Evolutionary conservation across 2,329 filamentous ascomycete genomes (phyloP).

Genomic region (Thelonectria blattea): DNA sequence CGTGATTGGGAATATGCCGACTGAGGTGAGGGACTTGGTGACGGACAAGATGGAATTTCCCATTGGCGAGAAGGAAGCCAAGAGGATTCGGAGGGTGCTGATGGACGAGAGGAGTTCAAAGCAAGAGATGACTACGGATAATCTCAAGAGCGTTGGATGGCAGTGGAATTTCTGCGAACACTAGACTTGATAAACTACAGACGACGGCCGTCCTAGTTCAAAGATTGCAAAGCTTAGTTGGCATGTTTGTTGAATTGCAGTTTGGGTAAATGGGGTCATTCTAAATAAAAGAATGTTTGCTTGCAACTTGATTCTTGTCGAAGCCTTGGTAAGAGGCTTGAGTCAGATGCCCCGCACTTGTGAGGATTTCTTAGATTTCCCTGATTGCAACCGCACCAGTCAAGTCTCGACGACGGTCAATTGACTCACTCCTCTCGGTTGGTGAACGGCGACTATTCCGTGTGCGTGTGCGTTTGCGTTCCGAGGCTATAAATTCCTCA

Average conservation of each 20-base stretch:
- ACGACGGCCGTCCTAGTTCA: no score
- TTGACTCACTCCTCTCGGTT: not conserved
- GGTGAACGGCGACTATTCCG: not conserved
- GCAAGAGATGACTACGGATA: slow-evolving; percentile 6
- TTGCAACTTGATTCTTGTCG: not conserved
- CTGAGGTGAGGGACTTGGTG: slow-evolving; percentile 32
- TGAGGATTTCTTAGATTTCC: not conserved
- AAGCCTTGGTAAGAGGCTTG: not conserved
- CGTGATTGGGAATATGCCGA: slow-evolving; percentile 23
- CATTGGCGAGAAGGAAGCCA: slow-evolving; percentile 31
- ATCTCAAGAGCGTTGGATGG: slow-evolving; percentile 14
- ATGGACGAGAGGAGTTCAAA: slow-evolving; percentile 36
- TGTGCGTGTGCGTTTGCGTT: not conserved
- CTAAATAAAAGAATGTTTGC: not conserved
- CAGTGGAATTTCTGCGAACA: slow-evolving; percentile 39
- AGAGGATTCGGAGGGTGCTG: slow-evolving; percentile 32
- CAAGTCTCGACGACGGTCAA: not conserved
- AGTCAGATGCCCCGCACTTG: not conserved
- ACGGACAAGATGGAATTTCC: slow-evolving; percentile 33
- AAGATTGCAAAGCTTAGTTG: no score
- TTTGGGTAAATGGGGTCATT: no score
- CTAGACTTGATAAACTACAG: slow-evolving; percentile 5
- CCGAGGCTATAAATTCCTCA: not conserved
- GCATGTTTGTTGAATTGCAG: no score
- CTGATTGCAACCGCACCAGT: not conserved